A percentile compares a stretch with the other conserved stretches of the same genome.
Conservation (phyloP, 2,329 filamentous ascomycete species). For the Fusarium beomiforme region DNA sequence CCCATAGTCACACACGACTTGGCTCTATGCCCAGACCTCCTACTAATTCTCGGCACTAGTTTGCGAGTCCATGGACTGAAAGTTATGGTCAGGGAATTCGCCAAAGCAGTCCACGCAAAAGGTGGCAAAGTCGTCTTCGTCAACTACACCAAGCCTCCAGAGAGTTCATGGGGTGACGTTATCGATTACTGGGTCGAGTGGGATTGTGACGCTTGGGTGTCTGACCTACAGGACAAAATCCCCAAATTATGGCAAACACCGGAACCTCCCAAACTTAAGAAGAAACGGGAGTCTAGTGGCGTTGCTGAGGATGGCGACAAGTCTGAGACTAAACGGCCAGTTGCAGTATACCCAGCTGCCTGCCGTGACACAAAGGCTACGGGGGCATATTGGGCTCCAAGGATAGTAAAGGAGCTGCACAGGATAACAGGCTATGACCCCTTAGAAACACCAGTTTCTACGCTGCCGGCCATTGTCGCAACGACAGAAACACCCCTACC, state of each 20-base stretch:
- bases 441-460: slow-evolving; percentile 27
- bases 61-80: slow-evolving; percentile 77
- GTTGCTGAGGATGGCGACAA: slow-evolving; percentile 39
- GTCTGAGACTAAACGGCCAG: slow-evolving; percentile 46
- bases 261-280: slow-evolving; percentile 55
- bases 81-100: slow-evolving; percentile 75
- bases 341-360: slow-evolving; percentile 53
- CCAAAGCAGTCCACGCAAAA: slow-evolving; percentile 74
- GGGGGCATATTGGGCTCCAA: slow-evolving; percentile 56
- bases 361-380: slow-evolving; percentile 58
- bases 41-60: slow-evolving; percentile 77
- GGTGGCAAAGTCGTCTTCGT: slow-evolving; percentile 78
- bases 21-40: slow-evolving; percentile 69
- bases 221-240: slow-evolving; percentile 67
- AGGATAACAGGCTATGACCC: slow-evolving; percentile 46
- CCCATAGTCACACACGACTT: slow-evolving; percentile 76
- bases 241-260: slow-evolving; percentile 68
- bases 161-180: slow-evolving; percentile 77
- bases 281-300: slow-evolving; percentile 47
- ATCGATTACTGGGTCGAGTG: slow-evolving; percentile 80
- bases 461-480: slow-evolving; percentile 18
- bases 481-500: background rate
- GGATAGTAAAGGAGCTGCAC: slow-evolving; percentile 53
- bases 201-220: slow-evolving; percentile 80
- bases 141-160: slow-evolving; percentile 76